Evolutionary conservation across 2,329 filamentous ascomycete species (phyloP), one percentile per base, ranked within the genome.

Genomic region (Mycosphaerelloides madeirae): DNA sequence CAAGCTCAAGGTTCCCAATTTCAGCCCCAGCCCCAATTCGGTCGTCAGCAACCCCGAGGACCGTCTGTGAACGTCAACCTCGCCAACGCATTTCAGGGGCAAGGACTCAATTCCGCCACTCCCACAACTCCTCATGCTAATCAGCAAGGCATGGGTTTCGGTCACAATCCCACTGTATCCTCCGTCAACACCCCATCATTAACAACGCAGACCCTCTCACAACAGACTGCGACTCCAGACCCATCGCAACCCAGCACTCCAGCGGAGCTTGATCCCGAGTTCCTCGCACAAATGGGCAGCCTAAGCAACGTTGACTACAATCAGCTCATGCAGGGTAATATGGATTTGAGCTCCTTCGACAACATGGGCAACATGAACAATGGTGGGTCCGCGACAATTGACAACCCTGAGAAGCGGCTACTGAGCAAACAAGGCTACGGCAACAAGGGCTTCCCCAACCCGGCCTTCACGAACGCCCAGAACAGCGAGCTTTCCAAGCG

Each of bases 151-250:
- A 88, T 91, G 44, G 83, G 83, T 38, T 81, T 95, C 55, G 85
- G 89, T 64, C 88, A 95, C 65, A 96, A 96, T 65, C 91, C 91
- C 13, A 96, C 90, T 1, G 91, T 97, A 14, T 98, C 93, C 3
- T 96, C 90, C 3, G 91, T 96, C 43, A 97, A 96, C 66, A 97
- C 91, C 0, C 91, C 91, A 0, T 95, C 90, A 0, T 76, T 97
- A 46, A 85, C 85, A 48, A 87, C 87, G 1, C 84, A 89, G 53
- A 83, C 86, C 28, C 73, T 77, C 44, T 77, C 80, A 32, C 77
- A 80, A 69, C 66, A 73, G 67, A 55, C 75, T 71, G 68, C 76
- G 49, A 80, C 81, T 18, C 78, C 81, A 43, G 79, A 84, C 65
- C 82, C 81, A 5, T 85, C 83, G 33, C 75, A 79, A 39, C 82